These are phyloP conservation scores for Coffea humblotiana DNA, from an alignment of 305 asterid genomes.

Conservation along the genomic window DNA sequence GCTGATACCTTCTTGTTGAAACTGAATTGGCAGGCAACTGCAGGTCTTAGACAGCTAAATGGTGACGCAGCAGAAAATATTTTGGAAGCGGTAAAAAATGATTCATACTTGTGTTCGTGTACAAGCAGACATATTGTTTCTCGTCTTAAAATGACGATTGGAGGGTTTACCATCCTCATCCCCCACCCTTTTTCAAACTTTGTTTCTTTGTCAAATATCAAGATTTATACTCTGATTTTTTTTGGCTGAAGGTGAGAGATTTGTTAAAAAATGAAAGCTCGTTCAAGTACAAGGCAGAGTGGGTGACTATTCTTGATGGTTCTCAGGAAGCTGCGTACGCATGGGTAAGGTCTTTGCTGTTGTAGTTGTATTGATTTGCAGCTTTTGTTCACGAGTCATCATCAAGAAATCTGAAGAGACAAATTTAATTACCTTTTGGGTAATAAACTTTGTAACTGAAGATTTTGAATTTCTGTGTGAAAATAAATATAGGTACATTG, in stretches of 20 bases:
- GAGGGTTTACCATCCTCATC: too few relatives aligned
- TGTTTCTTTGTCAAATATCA: slow-evolving; percentile 5
- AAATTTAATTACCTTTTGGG: too few relatives aligned
- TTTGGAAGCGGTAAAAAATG: slow-evolving; percentile 62
- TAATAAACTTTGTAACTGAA: too few relatives aligned
- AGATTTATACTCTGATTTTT: neutral
- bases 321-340: slow-evolving; percentile 74
- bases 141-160: too few relatives aligned
- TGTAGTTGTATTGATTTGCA: too few relatives aligned
- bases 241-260: slow-evolving; percentile 46
- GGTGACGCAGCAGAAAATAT: slow-evolving; percentile 79
- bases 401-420: too few relatives aligned
- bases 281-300: slow-evolving; percentile 53
- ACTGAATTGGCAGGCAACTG: slow-evolving; percentile 67
- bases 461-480: too few relatives aligned
- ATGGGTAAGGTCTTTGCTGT: slow-evolving; percentile 50
- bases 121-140: too few relatives aligned
- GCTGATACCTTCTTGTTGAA: neutral
- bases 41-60: slow-evolving; percentile 78
- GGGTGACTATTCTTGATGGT: slow-evolving; percentile 73
- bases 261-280: slow-evolving; percentile 56
- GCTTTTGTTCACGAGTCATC: too few relatives aligned
- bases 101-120: neutral
- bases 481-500: too few relatives aligned
- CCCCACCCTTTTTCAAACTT: neutral